phyloP scores from a whole-genome alignment of 2,329 filamentous ascomycete genomes.

The Pleomassaria siparia region DNA sequence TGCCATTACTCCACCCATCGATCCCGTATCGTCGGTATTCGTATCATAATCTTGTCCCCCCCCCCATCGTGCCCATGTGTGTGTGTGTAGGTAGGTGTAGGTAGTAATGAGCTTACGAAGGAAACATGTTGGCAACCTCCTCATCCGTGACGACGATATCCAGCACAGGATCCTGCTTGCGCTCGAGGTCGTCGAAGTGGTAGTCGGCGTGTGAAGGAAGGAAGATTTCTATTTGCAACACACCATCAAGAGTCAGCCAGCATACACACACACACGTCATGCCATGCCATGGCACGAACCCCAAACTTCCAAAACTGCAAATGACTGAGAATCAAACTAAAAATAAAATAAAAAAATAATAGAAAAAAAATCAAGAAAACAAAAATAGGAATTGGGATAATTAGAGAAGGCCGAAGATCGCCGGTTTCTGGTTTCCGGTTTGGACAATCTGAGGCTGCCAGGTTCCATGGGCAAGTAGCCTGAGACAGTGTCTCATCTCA shows the following conservation, averaged over 20 bases:
- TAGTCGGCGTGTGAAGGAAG: slow-evolving; percentile 72
- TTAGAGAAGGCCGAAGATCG: not conserved
- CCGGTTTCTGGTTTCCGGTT: not conserved
- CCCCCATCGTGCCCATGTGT: too few relatives aligned
- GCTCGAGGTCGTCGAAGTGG: slow-evolving; percentile 73
- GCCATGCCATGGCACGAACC: not conserved
- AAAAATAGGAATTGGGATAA: not conserved
- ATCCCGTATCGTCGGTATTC: too few relatives aligned
- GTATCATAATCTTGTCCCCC: too few relatives aligned
- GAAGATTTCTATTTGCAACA: slow-evolving; percentile 67
- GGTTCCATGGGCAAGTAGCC: not conserved
- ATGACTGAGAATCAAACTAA: not conserved
- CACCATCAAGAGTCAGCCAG: not conserved
- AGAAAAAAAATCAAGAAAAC: too few relatives aligned
- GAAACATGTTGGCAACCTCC: slow-evolving; percentile 52
- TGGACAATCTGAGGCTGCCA: too few relatives aligned
- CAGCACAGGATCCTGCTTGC: slow-evolving; percentile 73
- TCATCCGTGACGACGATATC: slow-evolving; percentile 79
- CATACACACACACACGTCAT: not conserved
- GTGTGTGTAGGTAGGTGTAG: not conserved
- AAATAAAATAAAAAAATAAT: too few relatives aligned
- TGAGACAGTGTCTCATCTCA: not conserved
- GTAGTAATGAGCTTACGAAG: slow-evolving; percentile 13
- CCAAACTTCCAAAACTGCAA: too few relatives aligned
- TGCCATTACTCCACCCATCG: too few relatives aligned